Evolutionary conservation across 2,329 filamentous ascomycete genomes (phyloP), one percentile per base, ranked within the genome.

Genomic region (Delphinella strobiligena): DNA sequence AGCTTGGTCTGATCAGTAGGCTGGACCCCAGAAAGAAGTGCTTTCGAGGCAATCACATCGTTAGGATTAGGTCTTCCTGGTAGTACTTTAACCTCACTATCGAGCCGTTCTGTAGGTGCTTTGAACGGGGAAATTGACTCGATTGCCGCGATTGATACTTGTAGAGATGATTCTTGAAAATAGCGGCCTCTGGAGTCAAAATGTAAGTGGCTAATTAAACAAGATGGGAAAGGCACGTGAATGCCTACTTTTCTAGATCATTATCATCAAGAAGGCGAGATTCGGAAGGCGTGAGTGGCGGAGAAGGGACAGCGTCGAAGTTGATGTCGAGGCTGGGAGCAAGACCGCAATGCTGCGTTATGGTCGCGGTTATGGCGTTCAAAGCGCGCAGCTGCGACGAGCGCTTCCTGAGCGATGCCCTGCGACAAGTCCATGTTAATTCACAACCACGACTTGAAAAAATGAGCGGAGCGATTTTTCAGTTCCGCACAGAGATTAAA

Each of bases 381-480:
- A 94, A 74, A 68, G 91, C 82, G 61, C 81, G 80, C 60, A 94
- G 74, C 72, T 93, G 93, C 63, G 85, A 80, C 75, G 93, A 91
- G 64, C 84, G 82, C 72, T 82, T 85, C 64, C 72, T 74, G 71
- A 82, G 75, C 73, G 66, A 68, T 45, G 49, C 50, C 50, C 60
- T 63, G 47, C 38, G 34, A 51, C 46, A 46, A 49, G 51, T 44
- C 47, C 49, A 47, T 41, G 53, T 51, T 58, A 54, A 51, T 60
- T 54, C 54, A 61, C 55, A 47, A 61, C 58, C 38, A 56, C 60
- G 48, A 43, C 9, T 35, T 32, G 49, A 54, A 52, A 61, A 61
- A 49, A 46, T 38, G 57, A 61, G 47, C 36, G 18, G 49, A 62
- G 58, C 59, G 59, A 60, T 59, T 60, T 59, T 59, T 46, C 45